Evolutionary conservation across 1,284 basidiomycete genomes (phyloP).

Genomic region (Sanghuangporus weigelae): DNA sequence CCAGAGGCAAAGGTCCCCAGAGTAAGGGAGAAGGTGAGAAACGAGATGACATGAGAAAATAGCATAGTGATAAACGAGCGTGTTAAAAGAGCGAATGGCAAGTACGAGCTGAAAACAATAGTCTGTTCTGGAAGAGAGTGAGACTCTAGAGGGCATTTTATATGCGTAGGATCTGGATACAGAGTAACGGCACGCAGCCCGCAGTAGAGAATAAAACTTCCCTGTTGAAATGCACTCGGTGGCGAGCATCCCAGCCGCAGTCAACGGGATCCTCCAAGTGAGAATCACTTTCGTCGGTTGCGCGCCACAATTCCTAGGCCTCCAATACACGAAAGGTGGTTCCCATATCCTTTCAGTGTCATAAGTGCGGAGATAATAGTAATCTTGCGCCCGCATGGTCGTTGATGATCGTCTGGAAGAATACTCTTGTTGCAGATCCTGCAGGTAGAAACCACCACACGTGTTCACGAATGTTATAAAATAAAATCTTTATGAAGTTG

Average conservation of each 20-base stretch:
- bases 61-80: background rate
- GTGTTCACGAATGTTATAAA: no score
- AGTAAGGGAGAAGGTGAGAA: background rate
- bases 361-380: no score
- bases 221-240: background rate
- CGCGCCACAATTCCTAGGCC: background rate
- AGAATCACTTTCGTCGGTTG: background rate
- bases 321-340: no score
- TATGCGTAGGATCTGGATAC: background rate
- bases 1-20: conserved; percentile 7
- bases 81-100: background rate
- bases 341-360: no score
- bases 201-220: background rate
- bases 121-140: background rate
- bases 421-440: no score
- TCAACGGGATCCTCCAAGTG: background rate
- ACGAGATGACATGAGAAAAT: conserved; percentile 1
- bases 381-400: no score
- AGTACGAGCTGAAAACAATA: background rate
- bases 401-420: no score
- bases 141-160: background rate
- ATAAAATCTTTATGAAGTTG: no score
- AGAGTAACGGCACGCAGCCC: background rate
- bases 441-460: no score
- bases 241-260: background rate